Evolutionary conservation across 257 asterid species (phyloP), one percentile per base, ranked within the genome.

Genomic region (Solanum pimpinellifolium): DNA sequence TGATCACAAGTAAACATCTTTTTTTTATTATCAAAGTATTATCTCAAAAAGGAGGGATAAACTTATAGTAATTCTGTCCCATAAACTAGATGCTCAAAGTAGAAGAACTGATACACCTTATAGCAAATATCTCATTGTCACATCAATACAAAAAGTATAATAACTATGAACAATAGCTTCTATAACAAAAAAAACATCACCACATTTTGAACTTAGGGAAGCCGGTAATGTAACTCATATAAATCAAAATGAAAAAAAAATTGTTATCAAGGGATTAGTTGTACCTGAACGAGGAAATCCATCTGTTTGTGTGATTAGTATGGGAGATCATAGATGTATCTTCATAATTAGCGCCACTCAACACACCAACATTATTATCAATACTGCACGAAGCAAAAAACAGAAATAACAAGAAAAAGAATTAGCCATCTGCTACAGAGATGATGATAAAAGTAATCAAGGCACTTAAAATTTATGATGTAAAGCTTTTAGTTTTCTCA

Each of bases 241-340:
- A 46, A 47, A 25, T n/a, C 5, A 78, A 46, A 78, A 78, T 25
- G 66, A 16, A 15, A 16, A 78, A 39, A 25, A 39, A 27, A 15
- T 16, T 29, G 84, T 8, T 27, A 78, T 46, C 27, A 46, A 78
- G 27, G 84, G 11, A 47, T 42, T 15, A 27, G 84, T 59, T 62
- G 35, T 92, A 94, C 98, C 98, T 93, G 95, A 95, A 95, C 86
- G 94, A 33, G 88, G 98, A 94, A 88, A 96, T 83, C 96, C 97
- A 94, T 87, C 93, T 90, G 90, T 94, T 92, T 85, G 98, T 95
- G 87, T 90, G 93, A 90, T 95, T 94, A 90, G 89, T 3, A 88
- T 96, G 99, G 88, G 70, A 80, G 46, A 94, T 87, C 98, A 93
- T 93, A 46, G 92, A 90, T 86, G 88, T 83, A 39, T 92, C 92